Evolutionary conservation across 306 rosid species (phyloP), one percentile per base, ranked within the genome.

Genomic region (Adenanthera pavonina): DNA sequence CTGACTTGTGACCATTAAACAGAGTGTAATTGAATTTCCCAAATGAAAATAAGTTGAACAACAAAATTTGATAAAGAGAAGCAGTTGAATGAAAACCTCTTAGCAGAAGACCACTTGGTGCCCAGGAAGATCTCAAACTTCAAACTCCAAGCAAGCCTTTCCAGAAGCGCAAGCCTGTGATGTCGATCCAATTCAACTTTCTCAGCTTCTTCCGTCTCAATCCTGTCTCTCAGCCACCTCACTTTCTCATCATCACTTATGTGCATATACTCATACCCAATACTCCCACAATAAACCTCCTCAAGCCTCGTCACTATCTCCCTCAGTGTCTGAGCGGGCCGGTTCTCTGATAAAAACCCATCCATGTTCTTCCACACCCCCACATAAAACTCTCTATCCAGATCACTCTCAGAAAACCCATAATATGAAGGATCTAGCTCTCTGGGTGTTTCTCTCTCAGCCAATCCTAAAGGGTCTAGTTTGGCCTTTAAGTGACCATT

Each of bases 311-410:
- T 91, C 87, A 94, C 82, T 56, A 92, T 94, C 75, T 95, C 88
- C 64, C 97, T 87, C 67, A 94, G 97, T 52, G 98, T 94, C 77
- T 94, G 97, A 17, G 91, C 92, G 0, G 97, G 97, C 41, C 95
- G 92, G 75, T 94, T 94, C 91, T 94, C 98, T 3, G 97, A 92
- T 81, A 94, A 90, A 87, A 94, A 94, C n/a, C 98, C 98, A 79
- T 92, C 33, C 94, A 90, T 90, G 7, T 51, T 51, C 81, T 84
- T 91, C 97, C 98, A 94, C 72, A 91, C 95, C 19, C 98, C 98
- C 77, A 92, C 75, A 77, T 91, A 94, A 84, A 94, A 94, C 54
- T 94, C 98, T 66, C 98, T 86, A 71, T 94, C 97, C 51, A 92
- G 94, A 88, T 94, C 97, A 79, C 97, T 94, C 73, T 92, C 98